These are phyloP conservation scores for Aspergillus sp. DNA, from an alignment of 2,329 filamentous ascomycete genomes.

Conservation along the genomic window DNA sequence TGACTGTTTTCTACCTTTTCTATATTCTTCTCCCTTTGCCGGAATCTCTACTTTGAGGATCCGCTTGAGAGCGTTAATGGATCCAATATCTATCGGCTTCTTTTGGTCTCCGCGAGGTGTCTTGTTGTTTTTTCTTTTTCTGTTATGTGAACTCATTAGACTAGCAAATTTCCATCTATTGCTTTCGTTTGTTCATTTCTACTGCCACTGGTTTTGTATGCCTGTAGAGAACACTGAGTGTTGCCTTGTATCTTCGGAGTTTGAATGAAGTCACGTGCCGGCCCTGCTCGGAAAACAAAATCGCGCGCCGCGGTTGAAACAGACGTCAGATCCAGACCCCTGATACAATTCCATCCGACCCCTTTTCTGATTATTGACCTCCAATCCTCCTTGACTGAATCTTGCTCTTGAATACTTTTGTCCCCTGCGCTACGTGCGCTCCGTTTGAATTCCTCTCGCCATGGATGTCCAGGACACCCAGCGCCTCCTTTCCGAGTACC, in stretches of 20 bases:
- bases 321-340: background rate
- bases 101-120: slow-evolving; percentile 38
- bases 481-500: slow-evolving; percentile 57
- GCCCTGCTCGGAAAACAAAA: slow-evolving; percentile 14
- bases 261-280: slow-evolving; percentile 16
- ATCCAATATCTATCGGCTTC: slow-evolving; percentile 37
- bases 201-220: background rate
- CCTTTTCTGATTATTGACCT: background rate
- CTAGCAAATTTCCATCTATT: slow-evolving; percentile 31
- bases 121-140: slow-evolving; percentile 21
- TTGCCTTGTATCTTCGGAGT: background rate
- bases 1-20: slow-evolving; percentile 25
- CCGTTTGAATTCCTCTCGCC: slow-evolving; percentile 26
- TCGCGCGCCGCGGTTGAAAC: slow-evolving; percentile 1
- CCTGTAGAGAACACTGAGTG: background rate
- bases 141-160: slow-evolving; percentile 32
- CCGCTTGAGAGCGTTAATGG: slow-evolving; percentile 40
- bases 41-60: slow-evolving; percentile 34
- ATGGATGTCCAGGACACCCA: slow-evolving; percentile 64
- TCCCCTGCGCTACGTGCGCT: slow-evolving; percentile 12
- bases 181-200: slow-evolving; percentile 20
- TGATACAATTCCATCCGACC: background rate
- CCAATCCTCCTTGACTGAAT: background rate
- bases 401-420: slow-evolving; percentile 19
- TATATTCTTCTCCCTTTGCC: slow-evolving; percentile 21